Evolutionary conservation across 2,329 filamentous ascomycete species (phyloP).

Genomic region (Fusarium acutatum): DNA sequence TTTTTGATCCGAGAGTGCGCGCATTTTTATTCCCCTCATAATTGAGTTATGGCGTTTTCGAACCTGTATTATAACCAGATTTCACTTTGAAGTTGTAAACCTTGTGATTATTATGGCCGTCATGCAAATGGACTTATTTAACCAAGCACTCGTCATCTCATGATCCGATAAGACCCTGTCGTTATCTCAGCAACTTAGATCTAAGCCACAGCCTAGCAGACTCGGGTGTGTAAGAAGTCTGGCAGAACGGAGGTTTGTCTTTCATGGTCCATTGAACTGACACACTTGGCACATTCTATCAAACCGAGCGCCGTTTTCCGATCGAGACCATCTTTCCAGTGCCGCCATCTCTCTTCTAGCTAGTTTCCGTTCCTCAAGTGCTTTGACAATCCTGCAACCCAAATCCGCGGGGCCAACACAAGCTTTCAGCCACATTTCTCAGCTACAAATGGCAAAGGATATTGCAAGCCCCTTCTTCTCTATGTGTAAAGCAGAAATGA

Average conservation of each 20-base stretch:
- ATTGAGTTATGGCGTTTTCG: not conserved
- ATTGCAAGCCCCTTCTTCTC: not conserved
- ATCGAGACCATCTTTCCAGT: fast-evolving
- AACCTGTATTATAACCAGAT: not conserved
- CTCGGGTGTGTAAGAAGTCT: not conserved
- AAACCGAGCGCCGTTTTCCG: not conserved
- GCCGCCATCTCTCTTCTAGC: not conserved
- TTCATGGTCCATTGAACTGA: not conserved
- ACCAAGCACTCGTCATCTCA: fast-evolving
- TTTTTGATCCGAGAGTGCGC: not conserved
- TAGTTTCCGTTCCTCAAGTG: not conserved
- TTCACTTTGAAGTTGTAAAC: not conserved
- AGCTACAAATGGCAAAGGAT: not conserved
- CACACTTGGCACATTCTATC: not conserved
- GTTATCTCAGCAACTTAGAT: not conserved
- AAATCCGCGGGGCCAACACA: too few species aligned
- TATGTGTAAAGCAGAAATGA: not conserved
- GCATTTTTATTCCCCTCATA: not conserved
- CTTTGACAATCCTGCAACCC: not conserved
- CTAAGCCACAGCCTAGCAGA: too few species aligned
- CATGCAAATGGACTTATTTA: fast-evolving
- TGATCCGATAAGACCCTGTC: fast-evolving
- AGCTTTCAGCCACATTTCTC: not conserved
- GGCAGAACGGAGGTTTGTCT: not conserved
- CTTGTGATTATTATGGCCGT: not conserved